Evolutionary conservation across 2,329 filamentous ascomycete species (phyloP).

Genomic region (Ilyonectria mors-panacis): DNA sequence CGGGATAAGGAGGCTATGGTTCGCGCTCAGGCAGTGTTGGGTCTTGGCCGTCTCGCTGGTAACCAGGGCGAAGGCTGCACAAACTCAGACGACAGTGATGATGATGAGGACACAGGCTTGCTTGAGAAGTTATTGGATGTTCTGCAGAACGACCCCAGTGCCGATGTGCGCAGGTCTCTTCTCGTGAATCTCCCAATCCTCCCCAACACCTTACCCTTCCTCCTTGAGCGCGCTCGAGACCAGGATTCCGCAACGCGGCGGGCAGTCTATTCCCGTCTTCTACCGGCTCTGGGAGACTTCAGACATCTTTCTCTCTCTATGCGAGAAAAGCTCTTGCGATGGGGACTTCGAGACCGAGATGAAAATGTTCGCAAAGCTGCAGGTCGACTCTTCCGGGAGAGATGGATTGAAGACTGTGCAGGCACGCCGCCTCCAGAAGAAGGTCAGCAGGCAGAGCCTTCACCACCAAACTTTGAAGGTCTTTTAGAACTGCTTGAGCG

Average conservation of each 20-base stretch:
- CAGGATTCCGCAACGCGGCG: conserved; percentile 87
- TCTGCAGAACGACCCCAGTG: conserved; percentile 93
- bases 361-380: conserved; percentile 95
- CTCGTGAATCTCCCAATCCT: conserved; percentile 92
- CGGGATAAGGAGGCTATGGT: conserved; percentile 96
- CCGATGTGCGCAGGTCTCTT: conserved; percentile 90
- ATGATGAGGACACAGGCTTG: conserved; percentile 75
- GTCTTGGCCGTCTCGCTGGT: conserved; percentile 86
- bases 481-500: conserved; percentile 92
- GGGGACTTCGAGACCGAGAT: conserved; percentile 94
- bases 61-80: conserved; percentile 81
- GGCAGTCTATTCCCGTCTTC: conserved; percentile 87
- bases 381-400: conserved; percentile 88
- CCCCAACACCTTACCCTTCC: conserved; percentile 84
- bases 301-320: conserved; percentile 93
- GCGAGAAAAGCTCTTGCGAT: conserved; percentile 94
- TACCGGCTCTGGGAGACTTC: conserved; percentile 94
- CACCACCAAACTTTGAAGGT: conserved; percentile 82
- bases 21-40: conserved; percentile 90
- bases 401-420: conserved; percentile 98
- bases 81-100: conserved; percentile 79
- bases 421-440: conserved; percentile 73
- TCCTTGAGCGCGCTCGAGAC: conserved; percentile 92
- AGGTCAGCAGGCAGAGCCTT: conserved; percentile 68
- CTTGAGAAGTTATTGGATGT: conserved; percentile 89